Evolutionary conservation across 805 yeast species (phyloP), one percentile per base, ranked within the genome.

Genomic region (Candida palmyrensis): DNA sequence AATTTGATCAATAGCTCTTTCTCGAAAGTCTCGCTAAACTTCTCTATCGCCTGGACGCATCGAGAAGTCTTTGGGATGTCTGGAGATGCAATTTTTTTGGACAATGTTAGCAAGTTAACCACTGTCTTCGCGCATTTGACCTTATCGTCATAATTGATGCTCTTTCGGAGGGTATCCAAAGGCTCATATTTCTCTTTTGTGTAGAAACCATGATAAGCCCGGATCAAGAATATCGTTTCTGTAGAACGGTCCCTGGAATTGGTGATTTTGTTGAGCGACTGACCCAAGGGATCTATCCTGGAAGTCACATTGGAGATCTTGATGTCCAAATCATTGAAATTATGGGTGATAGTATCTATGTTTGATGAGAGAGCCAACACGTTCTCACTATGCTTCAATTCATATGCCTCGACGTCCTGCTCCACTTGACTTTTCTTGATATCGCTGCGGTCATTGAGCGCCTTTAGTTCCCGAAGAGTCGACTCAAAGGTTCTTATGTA

Each of bases 401-500:
- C 92, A 40, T 69, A 73, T 15, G 68, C 63, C 3, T 73, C 69
- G 1, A 82, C 86, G 13, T 75, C 77, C 13, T 59, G 60, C 30
- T 73, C 81, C 15, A 79, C 65, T n/a, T 59, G 57, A 3, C 59
- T 59, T 41, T 77, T 79, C 34, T 68, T 69, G 11, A 55, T 52
- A 4, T 58, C 51, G 3, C 88, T 75, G 27, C 81, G 81, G 1
- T 68, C 72, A 29, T 69, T 69, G 27, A 92, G 58, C 31, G 66
- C 67, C 46, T 77, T 74, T 42, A 90, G 62, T 48, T 86, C 90
- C 29, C 77, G 69, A 28, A 88, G 62, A 2, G 92, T 85, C 1
- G 89, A 77, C 52, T 90, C 97, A 55, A 92, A 89, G 0, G 96
- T 86, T 44, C 96, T 74, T 29, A 90, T 90, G 52, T 85, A 92